Conservation (phyloP, 495 filamentous ascomycete species). For the Cudoniella acicularis region DNA sequence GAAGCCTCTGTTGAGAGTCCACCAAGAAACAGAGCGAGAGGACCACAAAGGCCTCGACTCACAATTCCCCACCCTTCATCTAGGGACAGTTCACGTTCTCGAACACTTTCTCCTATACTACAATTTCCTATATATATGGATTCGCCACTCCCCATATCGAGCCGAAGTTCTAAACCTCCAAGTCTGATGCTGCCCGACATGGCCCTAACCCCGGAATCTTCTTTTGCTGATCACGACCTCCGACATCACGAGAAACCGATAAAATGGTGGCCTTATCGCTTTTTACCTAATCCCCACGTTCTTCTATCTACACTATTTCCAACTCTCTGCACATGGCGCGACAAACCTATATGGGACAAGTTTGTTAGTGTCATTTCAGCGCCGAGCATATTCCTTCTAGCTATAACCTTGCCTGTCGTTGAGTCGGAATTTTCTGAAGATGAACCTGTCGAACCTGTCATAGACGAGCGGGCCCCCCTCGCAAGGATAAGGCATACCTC, state of each 20-base stretch:
- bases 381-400: conserved; percentile 85
- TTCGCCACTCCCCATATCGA: conserved; percentile 24
- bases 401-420: conserved; percentile 88
- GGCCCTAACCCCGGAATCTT: conserved; percentile 29
- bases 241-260: conserved; percentile 33
- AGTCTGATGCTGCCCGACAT: conserved; percentile 23
- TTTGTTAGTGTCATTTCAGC: conserved; percentile 73
- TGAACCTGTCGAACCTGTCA: conserved; percentile 34
- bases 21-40: conserved; percentile 27
- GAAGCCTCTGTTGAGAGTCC: conserved; percentile 30
- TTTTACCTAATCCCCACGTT: conserved; percentile 67
- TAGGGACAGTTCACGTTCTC: conserved; percentile 21
- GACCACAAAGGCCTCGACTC: conserved; percentile 13
- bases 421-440: conserved; percentile 57
- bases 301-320: conserved; percentile 79
- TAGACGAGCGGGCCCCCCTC: neutral
- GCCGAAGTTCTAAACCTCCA: conserved; percentile 18
- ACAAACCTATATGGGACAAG: conserved; percentile 75
- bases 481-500: conserved; percentile 5
- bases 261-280: conserved; percentile 70
- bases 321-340: conserved; percentile 73
- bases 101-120: conserved; percentile 14
- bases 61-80: conserved; percentile 21
- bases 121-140: conserved; percentile 27
- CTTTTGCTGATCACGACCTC: neutral